Conservation (phyloP, 805 yeast species). For the Kodamaea laetipori region DNA sequence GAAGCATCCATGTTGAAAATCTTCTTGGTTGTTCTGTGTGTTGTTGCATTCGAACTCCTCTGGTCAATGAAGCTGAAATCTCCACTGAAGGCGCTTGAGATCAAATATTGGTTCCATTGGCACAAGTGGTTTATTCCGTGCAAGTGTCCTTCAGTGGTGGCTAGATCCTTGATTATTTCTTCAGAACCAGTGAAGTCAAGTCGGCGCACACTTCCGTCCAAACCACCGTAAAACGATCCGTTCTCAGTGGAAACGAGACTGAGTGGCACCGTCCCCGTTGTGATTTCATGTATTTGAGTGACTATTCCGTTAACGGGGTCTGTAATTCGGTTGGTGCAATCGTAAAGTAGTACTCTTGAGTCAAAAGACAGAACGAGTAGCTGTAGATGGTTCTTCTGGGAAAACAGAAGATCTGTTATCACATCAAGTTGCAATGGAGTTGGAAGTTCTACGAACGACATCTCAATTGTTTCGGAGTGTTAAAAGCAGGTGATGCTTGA, state of each 20-base stretch:
- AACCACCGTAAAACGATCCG: slow-evolving; percentile 48
- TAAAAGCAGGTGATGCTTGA: too few species aligned
- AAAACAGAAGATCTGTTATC: slow-evolving; percentile 45
- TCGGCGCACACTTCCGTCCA: slow-evolving; percentile 56
- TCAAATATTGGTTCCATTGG: slow-evolving; percentile 15
- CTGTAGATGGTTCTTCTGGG: slow-evolving; percentile 33
- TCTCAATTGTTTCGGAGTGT: too few species aligned
- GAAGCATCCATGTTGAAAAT: slow-evolving; percentile 64
- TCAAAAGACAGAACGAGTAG: slow-evolving; percentile 63
- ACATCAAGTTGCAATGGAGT: slow-evolving; percentile 38
- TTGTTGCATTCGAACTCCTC: neutral
- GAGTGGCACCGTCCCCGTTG: slow-evolving; percentile 26
- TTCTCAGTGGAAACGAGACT: slow-evolving; percentile 30
- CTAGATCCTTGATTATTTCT: neutral
- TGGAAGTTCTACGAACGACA: slow-evolving; percentile 19
- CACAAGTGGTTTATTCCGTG: slow-evolving; percentile 22
- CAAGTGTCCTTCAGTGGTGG: slow-evolving; percentile 7
- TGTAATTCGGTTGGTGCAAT: slow-evolving; percentile 17
- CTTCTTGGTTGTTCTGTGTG: slow-evolving; percentile 42
- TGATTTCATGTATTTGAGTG: slow-evolving; percentile 13
- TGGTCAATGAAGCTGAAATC: slow-evolving; percentile 50
- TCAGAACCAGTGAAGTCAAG: slow-evolving; percentile 18
- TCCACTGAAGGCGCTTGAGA: slow-evolving; percentile 68
- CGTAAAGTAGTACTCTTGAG: slow-evolving; percentile 47
- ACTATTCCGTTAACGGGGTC: slow-evolving; percentile 6